Base-by-base conservation (phyloP, 108 stramenopile genomes). In the Craspedostauros australis region DNA sequence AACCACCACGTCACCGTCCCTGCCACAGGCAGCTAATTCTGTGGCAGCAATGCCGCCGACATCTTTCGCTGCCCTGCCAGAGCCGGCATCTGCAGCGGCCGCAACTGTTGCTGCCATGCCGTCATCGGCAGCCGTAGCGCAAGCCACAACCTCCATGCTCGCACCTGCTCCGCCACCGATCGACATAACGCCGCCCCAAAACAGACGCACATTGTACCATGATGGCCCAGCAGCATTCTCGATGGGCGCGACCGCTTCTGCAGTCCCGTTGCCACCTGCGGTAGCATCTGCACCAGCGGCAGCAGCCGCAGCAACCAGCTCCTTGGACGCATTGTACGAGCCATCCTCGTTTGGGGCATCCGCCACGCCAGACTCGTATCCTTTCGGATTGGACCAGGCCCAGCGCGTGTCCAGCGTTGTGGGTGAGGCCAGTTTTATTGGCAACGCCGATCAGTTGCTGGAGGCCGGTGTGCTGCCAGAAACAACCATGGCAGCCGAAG, bases 371-470 rank as follows among this genome's bases (percentile, higher is more conserved):
- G 46, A 23, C 8, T 15, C 43, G 8, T 8, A 19, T 14, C 7
- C 25, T 31, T 14, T 21, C 16, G 28, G 24, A 3, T n/a, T 43
- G 14, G 24, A 61, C 5, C 50, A 54, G 24, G 63, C 57, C 28
- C 27, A 54, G 21, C 30, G 43, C 7, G 9, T 33, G 23, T 30
- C 55, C 1, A 53, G 50, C 33, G 43, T 54, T 41, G 66, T 52
- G 2, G 66, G 46, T 18, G 50, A 68, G 27, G 72, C 66, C 2
- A 61, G 54, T 58, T 69, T 58, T 64, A 64, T 76, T 18, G 62
- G 74, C 7, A 60, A 56, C 34, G 68, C 42, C 8, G 75, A 69
- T 57, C 57, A 64, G 22, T 19, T 63, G 12, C 23, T 36, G 1
- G 46, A 39, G 21, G 49, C 27, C 4, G 64, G 34, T 55, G 62